Base-by-base conservation (phyloP, 495 filamentous ascomycete genomes). In the Neurospora sp. region DNA sequence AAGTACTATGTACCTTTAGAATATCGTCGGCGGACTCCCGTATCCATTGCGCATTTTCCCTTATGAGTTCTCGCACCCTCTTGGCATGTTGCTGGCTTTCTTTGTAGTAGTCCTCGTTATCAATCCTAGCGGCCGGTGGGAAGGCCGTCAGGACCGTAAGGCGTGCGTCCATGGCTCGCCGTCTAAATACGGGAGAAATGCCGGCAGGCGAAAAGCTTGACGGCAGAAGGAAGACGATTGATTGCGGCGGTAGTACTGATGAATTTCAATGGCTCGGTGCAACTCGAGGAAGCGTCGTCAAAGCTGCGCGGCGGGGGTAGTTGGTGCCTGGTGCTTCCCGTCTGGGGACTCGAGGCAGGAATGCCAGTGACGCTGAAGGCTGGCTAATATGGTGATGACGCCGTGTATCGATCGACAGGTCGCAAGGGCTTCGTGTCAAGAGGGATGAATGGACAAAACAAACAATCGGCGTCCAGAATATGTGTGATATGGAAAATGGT, bases 131-230 rank as follows among this genome's bases (percentile, higher is more conserved):
- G 72, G 62, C 74, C 40, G 81, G 77, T 69, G 84, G 84, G 74
- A 85, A 85, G 48, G 80, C 76, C 69, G 84, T 76, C 20, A 86
- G 81, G 39, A 77, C 76, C 62, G 79, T 73, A 20, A 79, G 82
- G 72, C 75, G 74, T 54, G 79, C 76, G 42, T 85, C 82, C 83
- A 85, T 85, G 75, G 59, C 54, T 72, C 37, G 31, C 14, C 37
- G 38, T 46, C 40, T 20, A 11, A 39, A 46, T 39, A 14, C 69
- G 44, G 72, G 39, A 73, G 37, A 66, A 5, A 31, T 31, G 18
- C 14, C 39, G 62, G n/a, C 37, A 6, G 31, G 14, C 5, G 8
- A 38, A 38, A 8, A 11, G 31, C 9, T 70, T 2, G 37, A 44
- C 38, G 44, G 69, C 38, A 71, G 54, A 66, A 35, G 14, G 54